Evolutionary conservation across 2,329 filamentous ascomycete genomes (phyloP).

Genomic region (Magnaporthiopsis poae): DNA sequence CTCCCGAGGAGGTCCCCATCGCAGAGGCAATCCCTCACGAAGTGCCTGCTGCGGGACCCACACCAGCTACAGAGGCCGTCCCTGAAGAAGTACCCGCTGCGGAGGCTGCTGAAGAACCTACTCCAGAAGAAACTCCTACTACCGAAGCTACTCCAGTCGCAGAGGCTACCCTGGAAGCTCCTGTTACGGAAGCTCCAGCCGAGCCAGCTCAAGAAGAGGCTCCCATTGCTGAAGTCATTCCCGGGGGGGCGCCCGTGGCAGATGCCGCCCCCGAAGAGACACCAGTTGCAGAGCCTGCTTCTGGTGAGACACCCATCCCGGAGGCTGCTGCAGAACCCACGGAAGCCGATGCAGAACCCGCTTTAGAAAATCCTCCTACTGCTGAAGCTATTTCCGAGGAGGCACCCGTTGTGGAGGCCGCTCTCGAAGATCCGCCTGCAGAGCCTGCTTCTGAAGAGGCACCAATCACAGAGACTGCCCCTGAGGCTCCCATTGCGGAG

Average conservation of each 20-base stretch:
- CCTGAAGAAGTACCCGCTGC: conserved; percentile 9
- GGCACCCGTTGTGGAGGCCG: background rate
- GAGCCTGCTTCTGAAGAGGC: background rate
- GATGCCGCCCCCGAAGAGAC: background rate
- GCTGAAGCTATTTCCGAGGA: too few relatives aligned
- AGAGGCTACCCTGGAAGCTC: background rate
- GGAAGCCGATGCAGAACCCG: background rate
- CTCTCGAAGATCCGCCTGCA: background rate
- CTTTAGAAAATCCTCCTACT: background rate
- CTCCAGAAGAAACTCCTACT: conserved; percentile 2
- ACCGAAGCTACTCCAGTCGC: background rate
- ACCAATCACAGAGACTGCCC: background rate
- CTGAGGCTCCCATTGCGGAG: background rate
- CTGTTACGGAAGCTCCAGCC: background rate
- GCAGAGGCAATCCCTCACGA: background rate
- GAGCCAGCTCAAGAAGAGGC: conserved; percentile 3
- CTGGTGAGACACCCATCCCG: background rate
- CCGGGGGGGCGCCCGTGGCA: background rate
- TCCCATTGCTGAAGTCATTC: background rate
- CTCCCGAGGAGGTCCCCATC: background rate
- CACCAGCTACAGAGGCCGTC: background rate
- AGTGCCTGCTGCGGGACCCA: too few relatives aligned
- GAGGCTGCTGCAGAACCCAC: background rate
- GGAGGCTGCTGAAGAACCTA: conserved; percentile 1
- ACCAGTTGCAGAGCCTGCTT: too few relatives aligned